Base-by-base conservation (phyloP, 768 basidiomycete genomes). In the Fibroporia radiculosa region DNA sequence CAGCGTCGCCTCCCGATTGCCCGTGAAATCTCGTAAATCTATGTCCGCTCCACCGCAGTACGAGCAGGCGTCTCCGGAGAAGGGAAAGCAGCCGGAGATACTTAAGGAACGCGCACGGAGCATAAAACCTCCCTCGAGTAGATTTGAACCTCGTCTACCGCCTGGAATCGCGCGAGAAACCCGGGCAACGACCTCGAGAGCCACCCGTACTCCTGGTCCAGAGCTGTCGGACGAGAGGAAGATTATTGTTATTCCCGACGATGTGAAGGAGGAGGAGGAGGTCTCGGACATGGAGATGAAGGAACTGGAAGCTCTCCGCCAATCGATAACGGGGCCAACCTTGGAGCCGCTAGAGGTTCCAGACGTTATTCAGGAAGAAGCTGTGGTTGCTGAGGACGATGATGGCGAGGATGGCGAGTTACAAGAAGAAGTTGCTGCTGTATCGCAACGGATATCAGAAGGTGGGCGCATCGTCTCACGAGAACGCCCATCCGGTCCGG, bases 1-100 rank as follows among this genome's bases (percentile, higher is more conserved):
- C 57, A 71, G 47, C 66, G 73, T 49, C 72, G 67, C 50, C 48
- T 59, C 56, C 47, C 53, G 48, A 52, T 47, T 56, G 6, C 56
- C 68, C 4, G 74, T 69, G 33, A 82, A 74, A 56, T 70, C 58
- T 10, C 79, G 83, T 38, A 82, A 83, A 59, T 84, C 84, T 3
- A 71, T 76, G 50, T 87, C 87, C 12, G 83, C 80, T 3, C 61
- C 65, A 5, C 61, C 65, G 1, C 53, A 60, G 32, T 55, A 55
- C 27, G 44, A 46, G 2, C 50, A 56, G 1, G 49, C 48, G 3
- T 60, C 56, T 1, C 53, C 59, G 0, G 36, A 52, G 25, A 53
- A 45, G 22, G 48, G 41, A 12, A 44, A 45, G 28, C 35, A 35
- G 38, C 45, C 41, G 14, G 27, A 31, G 11, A 39, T 16, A 48